phyloP scores from a whole-genome alignment of 352 stramenopile genomes.

The Phytophthora sp. region DNA sequence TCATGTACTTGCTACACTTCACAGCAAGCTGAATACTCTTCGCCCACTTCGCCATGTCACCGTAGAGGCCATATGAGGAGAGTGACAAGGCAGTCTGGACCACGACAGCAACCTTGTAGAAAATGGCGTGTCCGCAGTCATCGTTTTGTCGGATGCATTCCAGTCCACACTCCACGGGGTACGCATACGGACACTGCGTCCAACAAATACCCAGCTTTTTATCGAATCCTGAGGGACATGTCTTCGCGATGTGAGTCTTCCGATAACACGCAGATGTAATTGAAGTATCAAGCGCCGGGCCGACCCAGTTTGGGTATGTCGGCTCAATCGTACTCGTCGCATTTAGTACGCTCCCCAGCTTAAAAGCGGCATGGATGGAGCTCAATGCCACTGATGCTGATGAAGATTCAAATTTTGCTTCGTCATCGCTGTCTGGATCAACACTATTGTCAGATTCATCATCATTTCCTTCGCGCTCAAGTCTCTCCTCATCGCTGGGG shows the following conservation, averaged over 20 bases:
- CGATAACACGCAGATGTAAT: constrained; percentile 39
- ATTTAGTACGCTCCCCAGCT: constrained; percentile 31
- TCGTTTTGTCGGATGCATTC: constrained; percentile 51
- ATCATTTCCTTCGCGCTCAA: background rate
- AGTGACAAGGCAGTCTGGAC: constrained; percentile 28
- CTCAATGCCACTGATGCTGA: background rate
- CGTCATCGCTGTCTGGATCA: background rate
- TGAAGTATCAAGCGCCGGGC: background rate
- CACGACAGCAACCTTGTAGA: constrained; percentile 38
- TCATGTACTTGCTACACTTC: constrained; percentile 48
- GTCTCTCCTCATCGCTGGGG: background rate
- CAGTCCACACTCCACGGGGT: constrained; percentile 49
- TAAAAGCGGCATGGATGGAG: constrained; percentile 20
- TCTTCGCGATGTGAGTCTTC: constrained; percentile 43
- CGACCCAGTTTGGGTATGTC: constrained; percentile 43
- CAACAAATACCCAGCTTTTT: constrained; percentile 38
- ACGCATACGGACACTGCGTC: constrained; percentile 48
- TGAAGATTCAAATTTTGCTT: background rate
- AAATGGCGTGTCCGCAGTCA: constrained; percentile 36
- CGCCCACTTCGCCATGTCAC: constrained; percentile 30
- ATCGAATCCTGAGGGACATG: constrained; percentile 38
- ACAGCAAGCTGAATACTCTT: constrained; percentile 31
- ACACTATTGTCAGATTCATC: constrained; percentile 9
- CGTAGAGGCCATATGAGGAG: constrained; percentile 31
- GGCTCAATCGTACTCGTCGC: constrained; percentile 37